These are phyloP conservation scores for Apiospora phragmitis DNA, from an alignment of 2,329 filamentous ascomycete genomes.

Conservation along the genomic window DNA sequence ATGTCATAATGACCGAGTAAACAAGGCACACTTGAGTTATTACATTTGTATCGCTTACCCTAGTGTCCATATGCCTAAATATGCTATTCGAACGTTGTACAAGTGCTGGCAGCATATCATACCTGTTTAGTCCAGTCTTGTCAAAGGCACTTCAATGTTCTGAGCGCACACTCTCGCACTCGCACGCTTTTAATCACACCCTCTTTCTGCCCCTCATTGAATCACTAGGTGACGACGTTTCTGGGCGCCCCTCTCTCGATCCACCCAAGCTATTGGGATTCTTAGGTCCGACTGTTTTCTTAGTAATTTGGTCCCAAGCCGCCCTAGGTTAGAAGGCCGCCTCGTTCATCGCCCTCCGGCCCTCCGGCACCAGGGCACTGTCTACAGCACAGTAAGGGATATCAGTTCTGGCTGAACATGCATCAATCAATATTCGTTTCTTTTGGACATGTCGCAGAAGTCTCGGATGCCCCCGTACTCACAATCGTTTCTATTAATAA, in stretches of 20 bases:
- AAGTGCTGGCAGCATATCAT: neutral
- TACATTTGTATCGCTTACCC: neutral
- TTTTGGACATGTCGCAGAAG: neutral
- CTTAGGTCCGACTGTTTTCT: neutral
- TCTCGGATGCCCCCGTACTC: neutral
- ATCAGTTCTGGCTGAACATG: neutral
- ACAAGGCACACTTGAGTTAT: neutral
- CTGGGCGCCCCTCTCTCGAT: neutral
- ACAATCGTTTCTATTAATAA: neutral
- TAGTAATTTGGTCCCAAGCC: neutral
- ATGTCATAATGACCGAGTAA: neutral
- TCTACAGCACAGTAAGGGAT: neutral
- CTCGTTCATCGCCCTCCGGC: neutral
- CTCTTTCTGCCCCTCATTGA: slow-evolving; percentile 7
- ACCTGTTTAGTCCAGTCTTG: neutral
- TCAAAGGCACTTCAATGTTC: neutral
- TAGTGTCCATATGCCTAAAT: neutral
- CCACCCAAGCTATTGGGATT: slow-evolving; percentile 9
- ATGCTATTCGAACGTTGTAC: neutral
- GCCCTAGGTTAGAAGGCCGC: neutral
- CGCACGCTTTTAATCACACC: neutral
- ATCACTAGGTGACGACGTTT: slow-evolving; percentile 6
- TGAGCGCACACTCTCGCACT: neutral
- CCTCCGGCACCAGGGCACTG: neutral
- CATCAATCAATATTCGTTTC: neutral